Conservation (phyloP, 2,329 filamentous ascomycete genomes). For the Xylaria sp. region DNA sequence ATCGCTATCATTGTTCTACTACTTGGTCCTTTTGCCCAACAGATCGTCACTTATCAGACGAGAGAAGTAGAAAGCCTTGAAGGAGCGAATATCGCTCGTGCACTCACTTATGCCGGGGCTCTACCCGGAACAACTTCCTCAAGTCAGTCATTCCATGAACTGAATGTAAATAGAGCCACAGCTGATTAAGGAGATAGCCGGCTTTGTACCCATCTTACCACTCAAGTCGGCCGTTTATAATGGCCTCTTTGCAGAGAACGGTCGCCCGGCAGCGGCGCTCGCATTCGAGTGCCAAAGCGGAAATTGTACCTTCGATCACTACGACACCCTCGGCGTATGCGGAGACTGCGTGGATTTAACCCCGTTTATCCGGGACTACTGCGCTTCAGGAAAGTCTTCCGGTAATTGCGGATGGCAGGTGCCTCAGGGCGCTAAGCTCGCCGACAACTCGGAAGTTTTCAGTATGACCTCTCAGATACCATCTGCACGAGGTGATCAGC, state of each 20-base stretch:
- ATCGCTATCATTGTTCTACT: slow-evolving; percentile 39
- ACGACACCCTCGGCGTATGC: slow-evolving; percentile 41
- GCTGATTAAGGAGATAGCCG: slow-evolving; percentile 24
- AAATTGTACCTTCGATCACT: slow-evolving; percentile 40
- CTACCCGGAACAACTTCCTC: slow-evolving; percentile 34
- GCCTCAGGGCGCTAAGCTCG: slow-evolving; percentile 35
- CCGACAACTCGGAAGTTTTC: slow-evolving; percentile 38
- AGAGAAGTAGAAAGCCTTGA: slow-evolving; percentile 28
- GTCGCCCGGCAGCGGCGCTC: slow-evolving; percentile 36
- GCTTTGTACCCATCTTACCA: slow-evolving; percentile 42
- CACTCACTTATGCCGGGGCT: slow-evolving; percentile 39
- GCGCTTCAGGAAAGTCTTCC: slow-evolving; percentile 17
- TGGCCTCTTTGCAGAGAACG: slow-evolving; percentile 44
- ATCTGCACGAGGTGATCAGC: slow-evolving; percentile 32
- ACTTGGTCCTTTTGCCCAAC: slow-evolving; percentile 42
- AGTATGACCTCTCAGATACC: slow-evolving; percentile 43
- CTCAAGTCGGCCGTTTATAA: slow-evolving; percentile 45
- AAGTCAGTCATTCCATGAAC: slow-evolving; percentile 23
- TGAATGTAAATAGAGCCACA: background rate
- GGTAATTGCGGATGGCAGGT: slow-evolving; percentile 41
- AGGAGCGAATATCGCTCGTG: slow-evolving; percentile 38
- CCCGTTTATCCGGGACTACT: slow-evolving; percentile 38
- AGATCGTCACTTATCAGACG: slow-evolving; percentile 40
- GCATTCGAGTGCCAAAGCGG: slow-evolving; percentile 39
- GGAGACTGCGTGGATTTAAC: slow-evolving; percentile 38